phyloP scores from a whole-genome alignment of 225 moss, liverwort and hornwort species.

The Marchantia paleacea region DNA sequence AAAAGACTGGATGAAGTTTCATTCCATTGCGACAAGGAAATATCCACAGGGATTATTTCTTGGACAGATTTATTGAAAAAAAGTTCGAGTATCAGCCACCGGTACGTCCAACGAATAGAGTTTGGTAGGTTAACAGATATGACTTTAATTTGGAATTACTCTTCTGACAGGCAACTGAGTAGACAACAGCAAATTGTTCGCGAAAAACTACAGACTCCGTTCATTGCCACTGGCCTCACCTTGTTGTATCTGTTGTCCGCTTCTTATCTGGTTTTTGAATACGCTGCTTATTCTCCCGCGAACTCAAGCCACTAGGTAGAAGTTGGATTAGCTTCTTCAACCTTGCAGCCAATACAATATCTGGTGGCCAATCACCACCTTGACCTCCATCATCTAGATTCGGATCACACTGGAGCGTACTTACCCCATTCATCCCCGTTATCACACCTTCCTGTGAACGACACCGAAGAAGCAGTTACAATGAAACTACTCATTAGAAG shows the following conservation, averaged over 20 bases:
- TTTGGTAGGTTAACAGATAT: too few relatives aligned
- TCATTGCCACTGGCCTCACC: conserved; percentile 25
- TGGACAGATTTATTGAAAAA: too few relatives aligned
- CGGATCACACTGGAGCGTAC: conserved; percentile 25
- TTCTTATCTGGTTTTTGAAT: conserved; percentile 35
- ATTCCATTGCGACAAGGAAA: too few relatives aligned
- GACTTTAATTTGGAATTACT: too few relatives aligned
- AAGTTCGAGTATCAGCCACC: too few relatives aligned
- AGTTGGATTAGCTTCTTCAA: conserved; percentile 65
- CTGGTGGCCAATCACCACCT: conserved; percentile 51
- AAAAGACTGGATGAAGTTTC: too few relatives aligned
- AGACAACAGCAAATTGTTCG: too few relatives aligned
- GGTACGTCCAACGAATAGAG: too few relatives aligned
- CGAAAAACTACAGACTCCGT: too few relatives aligned
- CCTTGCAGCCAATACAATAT: conserved; percentile 67
- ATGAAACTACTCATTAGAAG: background rate
- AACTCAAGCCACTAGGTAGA: conserved; percentile 52
- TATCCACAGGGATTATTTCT: too few relatives aligned
- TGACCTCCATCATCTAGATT: conserved; percentile 29
- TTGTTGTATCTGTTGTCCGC: conserved; percentile 31
- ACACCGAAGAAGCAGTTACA: background rate
- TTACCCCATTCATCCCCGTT: background rate
- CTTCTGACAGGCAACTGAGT: too few relatives aligned
- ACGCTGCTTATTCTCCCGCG: conserved; percentile 31
- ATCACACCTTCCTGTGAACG: conserved; percentile 6